These are phyloP conservation scores for Rutstroemia sp. DNA, from an alignment of 2,329 filamentous ascomycete species.

Conservation along the genomic window DNA sequence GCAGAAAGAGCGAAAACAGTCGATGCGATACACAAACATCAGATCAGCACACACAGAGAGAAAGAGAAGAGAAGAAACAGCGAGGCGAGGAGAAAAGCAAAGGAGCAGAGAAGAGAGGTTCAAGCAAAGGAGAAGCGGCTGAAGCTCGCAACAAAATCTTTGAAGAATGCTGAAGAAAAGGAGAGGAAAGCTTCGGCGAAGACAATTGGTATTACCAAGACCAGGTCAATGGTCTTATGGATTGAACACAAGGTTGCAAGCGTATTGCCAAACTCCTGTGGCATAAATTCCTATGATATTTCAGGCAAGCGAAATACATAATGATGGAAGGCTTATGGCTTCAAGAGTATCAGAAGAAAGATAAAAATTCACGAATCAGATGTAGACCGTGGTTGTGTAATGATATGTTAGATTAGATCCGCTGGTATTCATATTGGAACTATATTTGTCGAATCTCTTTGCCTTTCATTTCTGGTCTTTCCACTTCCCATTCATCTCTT, in stretches of 20 bases:
- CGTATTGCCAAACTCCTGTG: not conserved
- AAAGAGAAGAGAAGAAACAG: not conserved
- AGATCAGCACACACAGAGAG: not conserved
- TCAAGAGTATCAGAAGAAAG: too few relatives aligned
- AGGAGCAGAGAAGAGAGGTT: not conserved
- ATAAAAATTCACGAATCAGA: not conserved
- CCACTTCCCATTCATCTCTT: conserved; percentile 88
- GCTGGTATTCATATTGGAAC: conserved; percentile 5
- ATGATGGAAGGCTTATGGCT: too few relatives aligned
- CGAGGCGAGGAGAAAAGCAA: not conserved
- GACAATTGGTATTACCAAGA: not conserved
- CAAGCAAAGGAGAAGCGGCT: not conserved
- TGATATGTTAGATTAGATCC: not conserved
- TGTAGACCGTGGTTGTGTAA: not conserved
- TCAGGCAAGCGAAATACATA: too few relatives aligned
- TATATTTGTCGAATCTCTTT: conserved; percentile 57
- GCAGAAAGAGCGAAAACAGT: not conserved
- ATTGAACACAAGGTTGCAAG: not conserved
- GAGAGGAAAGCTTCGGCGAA: not conserved
- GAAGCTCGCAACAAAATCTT: not conserved
- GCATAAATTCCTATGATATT: too few relatives aligned
- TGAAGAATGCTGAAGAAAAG: not conserved
- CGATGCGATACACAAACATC: not conserved
- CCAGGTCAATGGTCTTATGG: not conserved
- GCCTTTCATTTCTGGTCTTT: conserved; percentile 81